Base-by-base conservation (phyloP, 257 asterid species). In the Verbascum thapsus region DNA sequence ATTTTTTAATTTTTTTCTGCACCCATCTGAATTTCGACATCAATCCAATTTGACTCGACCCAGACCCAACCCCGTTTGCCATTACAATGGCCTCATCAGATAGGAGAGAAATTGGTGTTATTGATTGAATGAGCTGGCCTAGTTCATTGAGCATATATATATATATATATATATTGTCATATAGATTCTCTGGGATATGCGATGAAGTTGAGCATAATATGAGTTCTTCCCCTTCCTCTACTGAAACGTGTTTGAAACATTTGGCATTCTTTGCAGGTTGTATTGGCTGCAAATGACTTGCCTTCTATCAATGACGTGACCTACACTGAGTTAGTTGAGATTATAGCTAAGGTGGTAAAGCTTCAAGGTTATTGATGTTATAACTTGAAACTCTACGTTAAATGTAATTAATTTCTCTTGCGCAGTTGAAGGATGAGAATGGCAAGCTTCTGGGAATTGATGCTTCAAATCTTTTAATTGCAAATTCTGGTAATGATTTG, bases 241-340 rank as follows among this genome's bases (percentile, higher is more conserved):
- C 49, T 26, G 61, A 18, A 48, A 41, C 48, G 30, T 38, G 37
- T 30, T 61, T 63, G 72, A 50, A 47, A 60, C 39, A 11, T 41
- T 7, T 56, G 53, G 35, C 68, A 45, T 54, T 71, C 42, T 49
- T 68, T 70, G 72, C 91, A 91, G 98, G 96, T 94, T 62, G 83
- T 87, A 51, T 77, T 94, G 86, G 94, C 96, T 6, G 97, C 96
- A 64, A 90, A 94, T 73, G 97, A 90, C 72, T 71, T 87, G 72
- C 99, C 97, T 49, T 89, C 97, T 53, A 92, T 92, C 66, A 92
- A 92, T 63, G 99, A 92, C 55, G 81, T 92, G 67, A 89, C 95
- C 59, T 82, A 87, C 69, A 60, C 71, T 1, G 99, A 92, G 81
- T 80, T 92, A 65, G 63, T 92, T 65, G 90, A 92, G 72, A 78